Evolutionary conservation across 805 yeast genomes (phyloP).

Genomic region (Saccharomyces cerevisiae): DNA sequence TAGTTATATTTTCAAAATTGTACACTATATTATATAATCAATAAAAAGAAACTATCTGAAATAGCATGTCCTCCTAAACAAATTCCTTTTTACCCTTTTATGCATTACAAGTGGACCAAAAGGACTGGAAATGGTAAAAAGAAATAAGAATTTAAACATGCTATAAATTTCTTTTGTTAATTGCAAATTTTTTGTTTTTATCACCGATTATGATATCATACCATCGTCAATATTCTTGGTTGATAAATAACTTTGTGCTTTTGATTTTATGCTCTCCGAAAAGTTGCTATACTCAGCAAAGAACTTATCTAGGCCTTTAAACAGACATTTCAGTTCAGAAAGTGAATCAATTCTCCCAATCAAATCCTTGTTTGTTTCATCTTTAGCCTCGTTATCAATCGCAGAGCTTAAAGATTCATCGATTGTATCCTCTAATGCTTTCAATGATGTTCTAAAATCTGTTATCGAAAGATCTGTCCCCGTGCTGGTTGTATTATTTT

Average conservation of each 20-base stretch:
- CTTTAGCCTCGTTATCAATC: conserved; percentile 10
- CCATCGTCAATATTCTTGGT: conserved; percentile 22
- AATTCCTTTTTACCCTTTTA: not conserved
- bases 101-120: not conserved
- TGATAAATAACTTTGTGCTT: conserved; percentile 30
- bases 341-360: conserved; percentile 40
- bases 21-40: not conserved
- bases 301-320: conserved; percentile 45
- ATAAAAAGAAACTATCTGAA: not conserved
- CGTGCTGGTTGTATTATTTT: not conserved
- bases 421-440: conserved; percentile 39
- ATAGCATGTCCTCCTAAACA: not conserved
- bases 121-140: not conserved
- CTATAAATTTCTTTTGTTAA: too few species aligned
- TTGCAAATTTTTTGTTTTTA: not conserved
- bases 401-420: conserved; percentile 35
- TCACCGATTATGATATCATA: conserved; percentile 1
- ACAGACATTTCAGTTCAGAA: conserved; percentile 42
- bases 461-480: conserved; percentile 20
- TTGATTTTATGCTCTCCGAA: conserved; percentile 34
- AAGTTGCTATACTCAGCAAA: conserved; percentile 43
- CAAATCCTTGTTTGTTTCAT: conserved; percentile 30
- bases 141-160: too few species aligned
- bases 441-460: conserved; percentile 34
- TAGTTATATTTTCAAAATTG: not conserved